phyloP scores from a whole-genome alignment of 371 early-diverging fungal species.

The Amoeboradix gromovi region DNA sequence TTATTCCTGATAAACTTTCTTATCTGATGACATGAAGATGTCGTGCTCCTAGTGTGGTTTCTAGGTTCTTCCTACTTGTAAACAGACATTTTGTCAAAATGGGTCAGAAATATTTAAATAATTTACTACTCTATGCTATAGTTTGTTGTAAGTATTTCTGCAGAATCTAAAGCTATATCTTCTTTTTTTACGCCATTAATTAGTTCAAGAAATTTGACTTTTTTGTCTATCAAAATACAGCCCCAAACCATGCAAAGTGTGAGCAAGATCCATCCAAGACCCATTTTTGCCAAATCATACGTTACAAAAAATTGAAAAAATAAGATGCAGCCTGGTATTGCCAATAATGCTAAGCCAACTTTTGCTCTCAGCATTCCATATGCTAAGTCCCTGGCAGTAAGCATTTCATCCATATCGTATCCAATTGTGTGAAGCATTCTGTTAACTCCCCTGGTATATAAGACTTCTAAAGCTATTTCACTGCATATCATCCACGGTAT shows the following conservation, averaged over 20 bases:
- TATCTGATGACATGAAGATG: no score
- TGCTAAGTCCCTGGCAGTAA: background rate
- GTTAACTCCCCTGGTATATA: background rate
- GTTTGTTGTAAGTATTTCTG: background rate
- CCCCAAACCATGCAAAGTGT: background rate
- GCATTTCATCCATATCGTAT: background rate
- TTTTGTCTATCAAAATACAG: background rate
- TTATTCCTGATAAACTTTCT: no score
- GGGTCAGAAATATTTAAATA: no score
- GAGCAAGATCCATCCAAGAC: background rate
- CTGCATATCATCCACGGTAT: background rate
- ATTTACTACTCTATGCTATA: background rate
- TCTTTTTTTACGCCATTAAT: background rate
- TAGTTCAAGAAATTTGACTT: background rate
- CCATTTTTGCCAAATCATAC: background rate
- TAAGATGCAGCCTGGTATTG: background rate
- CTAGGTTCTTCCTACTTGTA: no score
- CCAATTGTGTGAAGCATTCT: background rate
- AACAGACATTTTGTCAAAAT: no score
- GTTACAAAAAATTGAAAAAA: no score
- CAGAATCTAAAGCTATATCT: background rate
- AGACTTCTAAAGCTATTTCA: background rate
- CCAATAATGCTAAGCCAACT: background rate
- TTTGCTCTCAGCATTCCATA: background rate
- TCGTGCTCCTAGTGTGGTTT: no score